phyloP scores from a whole-genome alignment of 768 basidiomycete species.

The Termitomyces sp. region DNA sequence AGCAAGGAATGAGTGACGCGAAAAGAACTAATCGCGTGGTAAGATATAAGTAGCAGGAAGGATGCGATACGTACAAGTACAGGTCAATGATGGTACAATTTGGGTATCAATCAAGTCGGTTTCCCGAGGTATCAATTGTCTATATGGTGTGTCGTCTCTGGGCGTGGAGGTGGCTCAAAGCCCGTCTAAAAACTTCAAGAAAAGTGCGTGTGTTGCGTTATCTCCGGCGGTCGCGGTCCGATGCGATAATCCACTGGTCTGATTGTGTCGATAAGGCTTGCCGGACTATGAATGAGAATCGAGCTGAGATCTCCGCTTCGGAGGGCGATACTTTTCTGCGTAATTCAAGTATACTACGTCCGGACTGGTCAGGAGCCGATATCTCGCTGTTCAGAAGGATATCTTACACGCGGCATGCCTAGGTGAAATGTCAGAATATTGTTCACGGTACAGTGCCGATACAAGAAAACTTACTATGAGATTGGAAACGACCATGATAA shows the following conservation, averaged over 20 bases:
- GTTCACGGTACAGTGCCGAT: not conserved
- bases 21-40: not conserved
- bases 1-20: not conserved
- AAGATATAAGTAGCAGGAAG: not conserved
- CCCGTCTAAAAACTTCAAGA: not conserved
- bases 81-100: constrained; percentile 9
- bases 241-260: constrained; percentile 13
- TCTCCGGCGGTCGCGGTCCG: not conserved
- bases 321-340: constrained; percentile 32
- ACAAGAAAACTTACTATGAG: constrained; percentile 24
- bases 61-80: constrained; percentile 8
- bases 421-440: not conserved
- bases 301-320: constrained; percentile 26
- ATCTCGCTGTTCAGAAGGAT: not conserved
- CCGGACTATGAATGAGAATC: constrained; percentile 25
- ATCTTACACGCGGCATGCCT: constrained; percentile 35
- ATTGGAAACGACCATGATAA: constrained; percentile 32
- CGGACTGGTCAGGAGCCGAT: not conserved
- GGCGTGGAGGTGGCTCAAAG: not conserved
- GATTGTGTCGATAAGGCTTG: constrained; percentile 14
- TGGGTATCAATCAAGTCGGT: not conserved
- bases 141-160: not conserved
- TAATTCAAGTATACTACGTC: constrained; percentile 35
- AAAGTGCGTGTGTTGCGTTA: not conserved
- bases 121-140: not conserved